phyloP scores from a whole-genome alignment of 345 rosid species.

The Trapa incisa region DNA sequence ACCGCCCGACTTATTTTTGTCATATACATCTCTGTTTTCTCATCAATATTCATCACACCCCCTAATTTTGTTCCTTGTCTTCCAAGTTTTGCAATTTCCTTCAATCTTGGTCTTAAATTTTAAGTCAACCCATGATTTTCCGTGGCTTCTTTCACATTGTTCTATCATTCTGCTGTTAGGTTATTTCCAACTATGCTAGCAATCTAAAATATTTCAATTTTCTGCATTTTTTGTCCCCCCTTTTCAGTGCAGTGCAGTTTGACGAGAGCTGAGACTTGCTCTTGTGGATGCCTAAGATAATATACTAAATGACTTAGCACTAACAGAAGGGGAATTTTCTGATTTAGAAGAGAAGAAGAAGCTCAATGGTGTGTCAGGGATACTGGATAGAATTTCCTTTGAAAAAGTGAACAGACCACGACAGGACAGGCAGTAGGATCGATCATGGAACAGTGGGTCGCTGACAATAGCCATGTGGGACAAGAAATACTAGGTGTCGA shows the following conservation, averaged over 20 bases:
- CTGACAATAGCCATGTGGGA: slow-evolving; percentile 19
- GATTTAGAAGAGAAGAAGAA: slow-evolving; percentile 45
- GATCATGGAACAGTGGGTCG: slow-evolving; percentile 17
- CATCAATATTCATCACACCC: not conserved
- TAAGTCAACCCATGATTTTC: not conserved
- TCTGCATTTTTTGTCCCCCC: too few relatives aligned
- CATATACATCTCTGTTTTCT: not conserved
- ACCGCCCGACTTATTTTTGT: not conserved
- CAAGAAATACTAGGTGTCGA: slow-evolving; percentile 22
- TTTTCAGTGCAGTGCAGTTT: not conserved
- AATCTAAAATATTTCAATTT: not conserved
- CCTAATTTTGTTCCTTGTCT: not conserved
- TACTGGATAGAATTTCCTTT: slow-evolving; percentile 19
- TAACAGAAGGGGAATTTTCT: slow-evolving; percentile 52
- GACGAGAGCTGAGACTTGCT: slow-evolving; percentile 50
- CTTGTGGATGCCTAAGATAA: slow-evolving; percentile 46
- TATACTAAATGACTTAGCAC: slow-evolving; percentile 30
- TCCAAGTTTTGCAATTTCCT: not conserved
- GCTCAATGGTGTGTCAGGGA: slow-evolving; percentile 27
- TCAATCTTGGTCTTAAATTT: not conserved
- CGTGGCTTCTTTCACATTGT: not conserved
- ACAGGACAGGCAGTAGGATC: slow-evolving; percentile 36
- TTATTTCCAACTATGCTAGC: not conserved
- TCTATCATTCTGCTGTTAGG: not conserved
- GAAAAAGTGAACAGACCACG: slow-evolving; percentile 26